Conservation (phyloP, 768 basidiomycete species). For the Scleroderma bovista region DNA sequence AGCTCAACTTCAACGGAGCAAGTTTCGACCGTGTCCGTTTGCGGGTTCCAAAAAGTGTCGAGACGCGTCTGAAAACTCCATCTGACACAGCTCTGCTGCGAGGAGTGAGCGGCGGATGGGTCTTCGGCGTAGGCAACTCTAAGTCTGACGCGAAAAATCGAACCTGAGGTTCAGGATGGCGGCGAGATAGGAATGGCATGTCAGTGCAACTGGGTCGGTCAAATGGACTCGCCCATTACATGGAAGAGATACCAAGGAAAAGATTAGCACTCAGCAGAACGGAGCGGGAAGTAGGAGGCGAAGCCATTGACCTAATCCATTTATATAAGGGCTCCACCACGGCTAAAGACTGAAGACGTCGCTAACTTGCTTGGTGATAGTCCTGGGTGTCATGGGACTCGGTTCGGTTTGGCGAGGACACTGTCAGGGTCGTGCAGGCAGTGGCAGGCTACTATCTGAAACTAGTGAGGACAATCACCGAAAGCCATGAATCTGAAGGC, state of each 20-base stretch:
- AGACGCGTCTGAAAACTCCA: conserved; percentile 23
- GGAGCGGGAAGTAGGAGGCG: background rate
- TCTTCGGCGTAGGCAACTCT: background rate
- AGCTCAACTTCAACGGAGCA: conserved; percentile 4
- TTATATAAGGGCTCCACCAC: conserved; percentile 9
- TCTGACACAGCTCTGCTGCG: conserved; percentile 22
- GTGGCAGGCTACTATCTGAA: too few relatives aligned
- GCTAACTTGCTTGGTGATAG: too few relatives aligned
- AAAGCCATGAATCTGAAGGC: too few relatives aligned
- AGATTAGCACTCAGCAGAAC: background rate
- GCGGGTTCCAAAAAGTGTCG: conserved; percentile 20
- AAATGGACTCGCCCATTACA: conserved; percentile 9
- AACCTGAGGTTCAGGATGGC: conserved; percentile 19
- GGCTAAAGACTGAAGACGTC: background rate
- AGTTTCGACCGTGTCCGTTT: conserved; percentile 16
- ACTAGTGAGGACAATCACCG: too few relatives aligned
- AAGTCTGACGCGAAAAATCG: conserved; percentile 3
- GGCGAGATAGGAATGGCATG: conserved; percentile 28
- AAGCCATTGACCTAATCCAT: conserved; percentile 12
- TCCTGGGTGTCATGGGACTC: too few relatives aligned
- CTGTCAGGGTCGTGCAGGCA: too few relatives aligned
- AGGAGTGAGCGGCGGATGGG: conserved; percentile 3
- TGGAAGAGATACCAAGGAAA: conserved; percentile 3
- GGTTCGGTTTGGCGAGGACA: too few relatives aligned
- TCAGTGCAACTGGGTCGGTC: background rate